Base-by-base conservation (phyloP, 176 grass and related monocot genomes). In the Oryza rufipogon region DNA sequence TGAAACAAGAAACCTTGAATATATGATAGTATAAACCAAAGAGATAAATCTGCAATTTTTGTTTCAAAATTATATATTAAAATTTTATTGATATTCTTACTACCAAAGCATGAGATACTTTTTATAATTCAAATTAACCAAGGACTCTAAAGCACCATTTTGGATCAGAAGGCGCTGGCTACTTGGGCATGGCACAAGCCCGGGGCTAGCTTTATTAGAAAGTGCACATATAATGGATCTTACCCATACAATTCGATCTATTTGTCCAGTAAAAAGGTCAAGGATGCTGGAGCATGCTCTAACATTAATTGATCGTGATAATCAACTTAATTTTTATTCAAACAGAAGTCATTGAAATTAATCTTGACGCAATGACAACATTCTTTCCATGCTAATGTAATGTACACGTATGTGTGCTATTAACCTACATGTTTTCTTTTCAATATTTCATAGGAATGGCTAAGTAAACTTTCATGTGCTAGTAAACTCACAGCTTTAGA, bases 401-500 rank as follows among this genome's bases (percentile, higher is more conserved):
- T 34, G 30, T 71, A 51, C 30, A 69, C 48, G 16, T 73, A 79
- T 61, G 34, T 7, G 39, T 78, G 66, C 73, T 9, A 79, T 68
- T 64, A 48, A 65, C 69, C 13, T 72, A 76, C 33, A 86, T 38
- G n/a, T 36, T 42, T 23, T 69, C 54, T 26, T 34, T 75, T 67
- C 34, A 68, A 74, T 68, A 88, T 48, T 64, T 76, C 54, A 81
- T 16, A 5, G 5, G 7, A 41, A 71, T 54, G 49, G 0, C 51
- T 76, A 71, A 70, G 81, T 22, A 44, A 81, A 81, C 10, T 42
- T 51, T n/a, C 48, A 60, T 60, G 70, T 61, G 39, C 25, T 45
- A 83, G 47, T 61, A 14, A 77, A 92, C 89, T 75, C 86, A 92
- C 89, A 94, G 71, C 78, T 94, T 94, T 81, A 94, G 80, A 85